Evolutionary conservation across 306 rosid genomes (phyloP), one percentile per base, ranked within the genome.

Genomic region (Prunus padus): DNA sequence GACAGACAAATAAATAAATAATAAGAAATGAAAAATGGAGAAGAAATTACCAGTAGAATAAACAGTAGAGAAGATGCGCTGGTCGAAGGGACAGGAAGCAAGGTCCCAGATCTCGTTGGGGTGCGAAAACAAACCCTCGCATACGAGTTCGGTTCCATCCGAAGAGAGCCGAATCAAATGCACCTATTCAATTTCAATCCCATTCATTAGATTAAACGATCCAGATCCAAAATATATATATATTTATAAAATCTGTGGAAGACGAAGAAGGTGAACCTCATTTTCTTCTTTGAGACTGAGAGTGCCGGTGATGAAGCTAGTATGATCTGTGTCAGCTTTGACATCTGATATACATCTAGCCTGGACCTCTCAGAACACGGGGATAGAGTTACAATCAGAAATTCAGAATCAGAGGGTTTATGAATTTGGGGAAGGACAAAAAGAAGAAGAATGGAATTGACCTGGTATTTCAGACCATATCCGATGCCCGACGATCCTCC

Each of bases 91-190:
- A 77, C 99, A 92, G 19, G 98, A 96, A 2, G 84, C 92, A 64
- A 96, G 96, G 87, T 92, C 98, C 98, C 99, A 92, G 81, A 96
- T 96, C 98, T 96, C 98, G 51, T 84, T 96, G 3, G 99, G 97
- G 45, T 95, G 96, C 14, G 98, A 92, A 81, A 96, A 96, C 93
- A 96, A 83, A 47, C 99, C 99, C 86, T 96, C 99, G 23, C 99
- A 96, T 33, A 92, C 85, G 44, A 96, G 84, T 67, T 96, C 99
- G 16, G 91, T 88, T 77, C 98, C 99, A 84, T 83, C 87, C 3
- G 99, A 83, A 25, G 99, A 92, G 49, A 96, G 92, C 77, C 99
- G 93, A 82, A 96, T 87, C 85, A 95, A 88, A 84, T 92, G 99
- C 44, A 92, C 97, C 99, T 92, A 76, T 42, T 8, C 63, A 75